Base-by-base conservation (phyloP, 257 asterid species). In the Solanum lycopersicoides region DNA sequence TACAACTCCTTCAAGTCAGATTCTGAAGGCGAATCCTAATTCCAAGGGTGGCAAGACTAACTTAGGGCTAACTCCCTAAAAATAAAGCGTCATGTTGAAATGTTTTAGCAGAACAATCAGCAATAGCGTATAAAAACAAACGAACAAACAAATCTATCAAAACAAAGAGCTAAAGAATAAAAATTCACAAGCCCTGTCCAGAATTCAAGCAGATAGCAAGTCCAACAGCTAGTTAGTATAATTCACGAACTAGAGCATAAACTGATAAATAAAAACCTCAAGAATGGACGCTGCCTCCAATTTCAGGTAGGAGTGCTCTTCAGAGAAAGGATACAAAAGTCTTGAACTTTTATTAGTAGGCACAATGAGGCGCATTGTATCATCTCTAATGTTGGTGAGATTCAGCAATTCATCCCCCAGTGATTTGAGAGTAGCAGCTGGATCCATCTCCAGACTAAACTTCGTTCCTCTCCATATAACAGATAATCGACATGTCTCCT, bases 381-480 rank as follows among this genome's bases (percentile, higher is more conserved):
- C 95, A 2, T 92, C 92, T 87, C 92, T 90, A 39, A 95, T 95
- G 88, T 90, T 91, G 47, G 98, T 95, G 90, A 94, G 93, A 47
- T 90, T 89, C 87, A 87, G 94, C 93, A 97, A 89, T 88, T 92
- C 91, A 71, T 91, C 92, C 65, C 99, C 99, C 92, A 97, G 89
- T 44, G 95, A 96, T 90, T 95, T 95, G 60, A 97, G 92, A 73
- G 93, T 89, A 89, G 93, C 93, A 89, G 82, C 83, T 77, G 86
- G 91, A 32, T 90, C 89, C 85, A 95, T 91, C 89, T 95, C 96
- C 71, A 95, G 84, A 76, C 86, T 86, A 7, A 92, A 90, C 87
- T 89, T 93, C 88, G 87, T 93, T 34, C 95, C 97, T 89, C 98
- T 93, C 99, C 99, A 97, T 86, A 86, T 59, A 88, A 97, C 91